These are phyloP conservation scores for Geotrichum reessii DNA, from an alignment of 1,139 yeast species.

Conservation along the genomic window DNA sequence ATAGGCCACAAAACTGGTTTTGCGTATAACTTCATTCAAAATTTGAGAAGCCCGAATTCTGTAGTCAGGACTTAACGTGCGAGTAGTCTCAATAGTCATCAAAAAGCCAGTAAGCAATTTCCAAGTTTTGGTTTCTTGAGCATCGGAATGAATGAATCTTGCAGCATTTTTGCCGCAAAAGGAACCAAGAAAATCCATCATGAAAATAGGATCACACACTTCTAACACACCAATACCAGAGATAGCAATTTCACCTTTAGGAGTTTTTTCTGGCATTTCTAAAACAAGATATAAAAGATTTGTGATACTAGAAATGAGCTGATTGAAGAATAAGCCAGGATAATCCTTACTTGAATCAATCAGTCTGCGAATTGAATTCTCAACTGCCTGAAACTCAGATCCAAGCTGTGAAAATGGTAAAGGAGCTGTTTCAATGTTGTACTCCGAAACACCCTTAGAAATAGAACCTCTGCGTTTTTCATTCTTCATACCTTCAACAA, in stretches of 20 bases:
- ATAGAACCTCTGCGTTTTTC: slow-evolving; percentile 17
- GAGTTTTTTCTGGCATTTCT: background rate
- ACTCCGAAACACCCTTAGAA: slow-evolving; percentile 13
- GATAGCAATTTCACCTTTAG: slow-evolving; percentile 7
- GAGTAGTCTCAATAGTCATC: slow-evolving; percentile 41
- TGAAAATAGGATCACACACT: slow-evolving; percentile 24
- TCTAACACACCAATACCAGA: slow-evolving; percentile 21
- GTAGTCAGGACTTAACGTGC: slow-evolving; percentile 39
- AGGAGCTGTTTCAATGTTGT: slow-evolving; percentile 18
- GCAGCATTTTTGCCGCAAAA: slow-evolving; percentile 47
- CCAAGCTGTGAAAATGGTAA: slow-evolving; percentile 27
- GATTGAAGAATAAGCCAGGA: slow-evolving; percentile 45
- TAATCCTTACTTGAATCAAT: slow-evolving; percentile 57
- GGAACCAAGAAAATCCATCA: slow-evolving; percentile 37
- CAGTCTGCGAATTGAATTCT: slow-evolving; percentile 52
- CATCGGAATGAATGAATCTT: slow-evolving; percentile 42
- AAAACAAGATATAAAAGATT: slow-evolving; percentile 35
- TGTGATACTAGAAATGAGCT: slow-evolving; percentile 44
- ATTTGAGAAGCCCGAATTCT: slow-evolving; percentile 46
- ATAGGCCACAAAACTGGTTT: slow-evolving; percentile 33
- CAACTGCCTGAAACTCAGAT: slow-evolving; percentile 50
- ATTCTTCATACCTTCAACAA: slow-evolving; percentile 37
- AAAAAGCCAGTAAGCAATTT: slow-evolving; percentile 42
- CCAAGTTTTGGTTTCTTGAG: slow-evolving; percentile 40
- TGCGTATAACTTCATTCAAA: slow-evolving; percentile 44